Evolutionary conservation across 768 basidiomycete species (phyloP).

Genomic region (Tylopilus plumbeoviolaceoides): DNA sequence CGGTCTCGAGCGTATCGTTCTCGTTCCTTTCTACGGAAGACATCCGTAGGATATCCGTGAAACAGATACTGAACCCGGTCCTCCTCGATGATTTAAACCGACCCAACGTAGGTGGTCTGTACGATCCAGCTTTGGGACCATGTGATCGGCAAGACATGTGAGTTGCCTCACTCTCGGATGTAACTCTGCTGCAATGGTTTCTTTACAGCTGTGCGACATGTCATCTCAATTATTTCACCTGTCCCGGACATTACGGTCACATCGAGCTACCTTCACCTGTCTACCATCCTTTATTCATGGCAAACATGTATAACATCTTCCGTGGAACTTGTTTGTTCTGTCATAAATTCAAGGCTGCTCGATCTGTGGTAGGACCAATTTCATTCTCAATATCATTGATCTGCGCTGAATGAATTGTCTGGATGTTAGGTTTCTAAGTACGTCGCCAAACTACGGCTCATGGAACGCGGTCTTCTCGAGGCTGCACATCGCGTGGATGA

Average conservation of each 20-base stretch:
- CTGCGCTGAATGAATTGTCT: constrained; percentile 8
- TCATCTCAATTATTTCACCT: constrained; percentile 86
- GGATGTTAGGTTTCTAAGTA: constrained; percentile 69
- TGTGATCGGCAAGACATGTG: constrained; percentile 87
- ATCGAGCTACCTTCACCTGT: constrained; percentile 95
- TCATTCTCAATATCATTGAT: constrained; percentile 9
- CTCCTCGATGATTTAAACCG: constrained; percentile 91
- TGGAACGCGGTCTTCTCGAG: constrained; percentile 86
- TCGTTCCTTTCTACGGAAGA: constrained; percentile 88
- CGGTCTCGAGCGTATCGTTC: constrained; percentile 82
- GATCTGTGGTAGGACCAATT: constrained; percentile 54
- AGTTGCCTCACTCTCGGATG: constrained; percentile 31
- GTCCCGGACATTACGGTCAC: constrained; percentile 98
- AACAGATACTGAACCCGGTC: constrained; percentile 91
- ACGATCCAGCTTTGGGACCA: constrained; percentile 94
- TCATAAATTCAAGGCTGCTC: constrained; percentile 81
- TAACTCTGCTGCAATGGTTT: constrained; percentile 3
- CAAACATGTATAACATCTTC: constrained; percentile 81
- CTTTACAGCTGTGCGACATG: constrained; percentile 84
- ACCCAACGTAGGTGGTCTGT: constrained; percentile 88
- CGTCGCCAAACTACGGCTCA: constrained; percentile 76
- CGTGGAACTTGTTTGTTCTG: constrained; percentile 91
- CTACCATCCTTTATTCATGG: constrained; percentile 95
- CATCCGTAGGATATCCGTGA: constrained; percentile 91
- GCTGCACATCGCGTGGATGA: constrained; percentile 77